Conservation (phyloP, 2,329 filamentous ascomycete species). For the Hymenoscyphus salicellus region DNA sequence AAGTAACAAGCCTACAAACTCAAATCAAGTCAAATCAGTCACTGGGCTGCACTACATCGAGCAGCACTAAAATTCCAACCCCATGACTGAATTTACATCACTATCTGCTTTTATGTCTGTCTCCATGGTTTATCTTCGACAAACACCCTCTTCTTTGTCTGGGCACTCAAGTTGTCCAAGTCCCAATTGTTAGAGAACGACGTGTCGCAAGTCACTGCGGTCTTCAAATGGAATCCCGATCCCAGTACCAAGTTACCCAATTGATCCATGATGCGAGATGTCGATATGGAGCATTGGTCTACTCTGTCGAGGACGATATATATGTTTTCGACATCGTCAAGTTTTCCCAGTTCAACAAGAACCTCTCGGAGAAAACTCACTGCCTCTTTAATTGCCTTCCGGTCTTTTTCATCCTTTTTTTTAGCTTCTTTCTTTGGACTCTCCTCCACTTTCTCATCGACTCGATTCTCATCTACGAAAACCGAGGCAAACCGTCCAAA, state of each 20-base stretch:
- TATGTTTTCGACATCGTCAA: background rate
- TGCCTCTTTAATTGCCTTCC: background rate
- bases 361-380: background rate
- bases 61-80: no score
- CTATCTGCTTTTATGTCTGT: no score
- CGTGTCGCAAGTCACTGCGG: background rate
- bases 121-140: background rate
- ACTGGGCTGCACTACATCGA: no score
- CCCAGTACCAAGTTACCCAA: background rate
- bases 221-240: background rate
- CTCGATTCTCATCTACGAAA: no score
- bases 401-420: background rate
- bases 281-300: background rate
- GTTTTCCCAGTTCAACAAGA: background rate
- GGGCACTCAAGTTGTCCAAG: background rate
- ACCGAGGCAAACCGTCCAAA: no score
- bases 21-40: no score
- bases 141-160: background rate
- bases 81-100: no score
- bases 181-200: background rate
- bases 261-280: background rate
- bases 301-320: slow-evolving; percentile 3
- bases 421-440: no score
- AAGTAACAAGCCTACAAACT: no score
- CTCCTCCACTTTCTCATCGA: no score